A percentile compares a stretch with the other conserved stretches of the same genome.
These are phyloP conservation scores for Globisporangium perplexum DNA, from an alignment of 352 stramenopile genomes.

Conservation along the genomic window DNA sequence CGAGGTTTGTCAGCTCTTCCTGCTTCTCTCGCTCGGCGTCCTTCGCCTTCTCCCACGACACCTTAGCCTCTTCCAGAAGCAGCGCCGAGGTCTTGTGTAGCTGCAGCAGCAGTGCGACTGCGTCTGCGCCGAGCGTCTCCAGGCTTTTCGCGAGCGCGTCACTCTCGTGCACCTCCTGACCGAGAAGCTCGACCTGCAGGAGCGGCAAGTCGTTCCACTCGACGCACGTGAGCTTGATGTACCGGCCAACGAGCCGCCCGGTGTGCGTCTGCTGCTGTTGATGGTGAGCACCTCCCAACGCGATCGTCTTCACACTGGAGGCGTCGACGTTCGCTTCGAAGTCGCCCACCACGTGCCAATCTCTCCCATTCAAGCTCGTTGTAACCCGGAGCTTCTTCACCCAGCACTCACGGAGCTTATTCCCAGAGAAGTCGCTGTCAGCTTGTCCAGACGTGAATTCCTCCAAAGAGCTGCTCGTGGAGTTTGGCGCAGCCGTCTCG, in stretches of 20 bases:
- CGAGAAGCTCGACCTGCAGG: slow-evolving; percentile 65
- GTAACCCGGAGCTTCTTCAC: slow-evolving; percentile 56
- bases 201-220: slow-evolving; percentile 57
- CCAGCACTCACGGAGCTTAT: slow-evolving; percentile 31
- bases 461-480: neutral
- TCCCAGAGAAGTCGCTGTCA: neutral
- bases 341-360: slow-evolving; percentile 54
- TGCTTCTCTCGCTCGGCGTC: slow-evolving; percentile 73
- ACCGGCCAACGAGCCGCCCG: slow-evolving; percentile 29
- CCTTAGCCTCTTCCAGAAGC: slow-evolving; percentile 63
- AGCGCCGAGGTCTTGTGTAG: slow-evolving; percentile 41
- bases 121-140: slow-evolving; percentile 31
- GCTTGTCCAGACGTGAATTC: neutral
- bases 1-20: slow-evolving; percentile 63
- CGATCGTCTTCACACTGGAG: slow-evolving; percentile 23
- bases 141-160: slow-evolving; percentile 35
- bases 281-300: slow-evolving; percentile 19
- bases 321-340: slow-evolving; percentile 54
- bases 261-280: neutral
- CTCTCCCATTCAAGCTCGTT: slow-evolving; percentile 53
- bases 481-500: neutral
- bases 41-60: slow-evolving; percentile 71
- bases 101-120: slow-evolving; percentile 39
- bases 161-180: slow-evolving; percentile 49
- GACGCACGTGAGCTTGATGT: slow-evolving; percentile 55